phyloP scores from a whole-genome alignment of 2,329 filamentous ascomycete species.

The Diatrype stigma region DNA sequence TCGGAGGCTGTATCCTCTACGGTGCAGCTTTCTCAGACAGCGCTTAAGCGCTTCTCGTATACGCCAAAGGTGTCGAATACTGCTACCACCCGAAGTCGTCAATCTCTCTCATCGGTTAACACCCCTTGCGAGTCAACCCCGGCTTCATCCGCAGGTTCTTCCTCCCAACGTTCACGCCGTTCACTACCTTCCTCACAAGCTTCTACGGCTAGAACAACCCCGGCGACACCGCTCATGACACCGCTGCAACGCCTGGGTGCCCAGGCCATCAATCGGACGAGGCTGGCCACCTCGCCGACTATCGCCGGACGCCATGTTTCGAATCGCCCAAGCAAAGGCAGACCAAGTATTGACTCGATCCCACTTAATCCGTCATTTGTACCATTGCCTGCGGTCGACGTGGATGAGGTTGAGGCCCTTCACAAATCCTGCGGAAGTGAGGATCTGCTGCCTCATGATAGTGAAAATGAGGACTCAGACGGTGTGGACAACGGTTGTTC shows the following conservation, averaged over 20 bases:
- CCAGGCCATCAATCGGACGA: conserved; percentile 36
- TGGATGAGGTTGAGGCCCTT: conserved; percentile 49
- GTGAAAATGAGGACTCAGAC: conserved; percentile 30
- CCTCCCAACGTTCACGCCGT: conserved; percentile 7
- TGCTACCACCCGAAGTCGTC: not conserved
- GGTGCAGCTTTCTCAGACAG: conserved; percentile 25
- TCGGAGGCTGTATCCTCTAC: conserved; percentile 1
- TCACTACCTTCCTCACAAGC: conserved; percentile 28
- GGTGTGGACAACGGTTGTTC: conserved; percentile 19
- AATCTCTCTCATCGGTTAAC: conserved; percentile 17
- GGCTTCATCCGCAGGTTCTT: conserved; percentile 25
- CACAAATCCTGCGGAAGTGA: conserved; percentile 49
- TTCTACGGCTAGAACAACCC: conserved; percentile 37
- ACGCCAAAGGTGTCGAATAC: conserved; percentile 9
- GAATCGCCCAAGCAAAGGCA: conserved; percentile 18
- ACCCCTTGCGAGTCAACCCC: conserved; percentile 29
- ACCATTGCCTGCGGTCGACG: conserved; percentile 50
- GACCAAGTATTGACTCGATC: conserved; percentile 29
- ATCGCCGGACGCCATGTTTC: conserved; percentile 16
- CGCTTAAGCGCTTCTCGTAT: conserved; percentile 30
- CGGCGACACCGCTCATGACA: conserved; percentile 39
- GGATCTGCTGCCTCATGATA: conserved; percentile 52
- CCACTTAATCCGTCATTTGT: conserved; percentile 52
- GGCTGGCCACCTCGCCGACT: conserved; percentile 20
- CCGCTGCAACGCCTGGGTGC: conserved; percentile 51